A percentile compares a stretch with the other conserved stretches of the same genome.
Evolutionary conservation across 2,329 filamentous ascomycete genomes (phyloP).

Genomic region (Nemania diffusa): DNA sequence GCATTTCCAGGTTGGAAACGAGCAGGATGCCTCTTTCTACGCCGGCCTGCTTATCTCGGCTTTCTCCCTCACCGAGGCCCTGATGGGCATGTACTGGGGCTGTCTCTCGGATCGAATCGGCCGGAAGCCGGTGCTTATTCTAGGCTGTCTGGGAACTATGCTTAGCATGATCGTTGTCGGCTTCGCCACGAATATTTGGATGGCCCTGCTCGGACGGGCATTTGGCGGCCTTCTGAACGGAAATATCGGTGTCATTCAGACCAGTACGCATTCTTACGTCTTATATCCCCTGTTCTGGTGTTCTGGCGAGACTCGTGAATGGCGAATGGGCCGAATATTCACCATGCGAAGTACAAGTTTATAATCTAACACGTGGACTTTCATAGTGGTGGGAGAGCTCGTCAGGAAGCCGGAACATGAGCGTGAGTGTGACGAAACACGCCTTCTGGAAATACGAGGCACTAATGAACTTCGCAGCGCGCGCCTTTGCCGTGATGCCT

Average conservation of each 20-base stretch:
- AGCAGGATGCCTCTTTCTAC: constrained; percentile 84
- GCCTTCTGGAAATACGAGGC: not conserved
- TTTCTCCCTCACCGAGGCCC: constrained; percentile 82
- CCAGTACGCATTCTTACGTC: constrained; percentile 56
- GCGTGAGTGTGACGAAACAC: constrained; percentile 64
- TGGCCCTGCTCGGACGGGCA: constrained; percentile 79
- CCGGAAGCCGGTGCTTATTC: constrained; percentile 83
- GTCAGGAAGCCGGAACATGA: constrained; percentile 81
- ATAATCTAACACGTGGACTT: not conserved
- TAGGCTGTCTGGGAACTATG: constrained; percentile 85
- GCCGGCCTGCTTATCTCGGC: constrained; percentile 88
- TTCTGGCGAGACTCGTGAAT: too few species aligned
- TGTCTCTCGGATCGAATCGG: constrained; percentile 82
- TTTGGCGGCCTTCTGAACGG: constrained; percentile 87
- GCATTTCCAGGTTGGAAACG: constrained; percentile 76
- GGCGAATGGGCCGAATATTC: not conserved
- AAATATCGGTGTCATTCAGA: constrained; percentile 91
- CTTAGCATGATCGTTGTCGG: constrained; percentile 85
- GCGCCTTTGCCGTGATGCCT: constrained; percentile 91
- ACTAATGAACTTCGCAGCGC: constrained; percentile 65
- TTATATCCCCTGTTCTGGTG: not conserved
- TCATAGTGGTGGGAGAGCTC: constrained; percentile 81
- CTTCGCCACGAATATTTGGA: constrained; percentile 83
- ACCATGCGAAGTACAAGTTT: too few species aligned
- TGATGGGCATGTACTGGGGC: constrained; percentile 91